A percentile compares a stretch with the other conserved stretches of the same genome.
phyloP scores from a whole-genome alignment of 768 basidiomycete genomes.

The Agaricus subrufescens region DNA sequence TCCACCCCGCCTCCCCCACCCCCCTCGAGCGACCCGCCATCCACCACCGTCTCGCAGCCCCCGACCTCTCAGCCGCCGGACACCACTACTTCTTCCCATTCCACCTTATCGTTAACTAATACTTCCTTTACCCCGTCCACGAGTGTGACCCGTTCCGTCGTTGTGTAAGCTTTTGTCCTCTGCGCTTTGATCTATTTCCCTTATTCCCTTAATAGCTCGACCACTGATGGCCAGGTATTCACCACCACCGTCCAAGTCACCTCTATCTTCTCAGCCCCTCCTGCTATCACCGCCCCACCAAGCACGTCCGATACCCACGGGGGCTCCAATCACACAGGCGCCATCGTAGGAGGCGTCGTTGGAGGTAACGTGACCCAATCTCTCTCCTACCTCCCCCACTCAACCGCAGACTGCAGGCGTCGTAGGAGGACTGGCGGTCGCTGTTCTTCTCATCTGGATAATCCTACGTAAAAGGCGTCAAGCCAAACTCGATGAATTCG shows the following conservation, averaged over 20 bases:
- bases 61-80: too few relatives aligned
- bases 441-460: constrained; percentile 18
- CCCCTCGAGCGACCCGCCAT: too few relatives aligned
- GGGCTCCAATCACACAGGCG: constrained; percentile 24
- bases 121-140: neutral
- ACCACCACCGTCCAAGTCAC: constrained; percentile 23
- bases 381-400: neutral
- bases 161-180: neutral
- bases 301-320: neutral
- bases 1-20: too few relatives aligned
- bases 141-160: neutral
- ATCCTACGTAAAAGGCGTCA: constrained; percentile 22
- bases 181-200: neutral
- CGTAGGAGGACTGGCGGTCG: constrained; percentile 19
- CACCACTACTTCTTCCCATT: too few relatives aligned
- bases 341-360: constrained; percentile 50
- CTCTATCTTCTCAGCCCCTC: constrained; percentile 21
- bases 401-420: constrained; percentile 21
- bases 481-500: constrained; percentile 22
- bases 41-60: too few relatives aligned
- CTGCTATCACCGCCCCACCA: neutral
- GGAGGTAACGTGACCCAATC: constrained; percentile 29
- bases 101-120: too few relatives aligned
- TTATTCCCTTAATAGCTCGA: neutral
- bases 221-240: constrained; percentile 23